These are phyloP conservation scores for Podospora appendiculata DNA, from an alignment of 495 filamentous ascomycete genomes.

Conservation along the genomic window DNA sequence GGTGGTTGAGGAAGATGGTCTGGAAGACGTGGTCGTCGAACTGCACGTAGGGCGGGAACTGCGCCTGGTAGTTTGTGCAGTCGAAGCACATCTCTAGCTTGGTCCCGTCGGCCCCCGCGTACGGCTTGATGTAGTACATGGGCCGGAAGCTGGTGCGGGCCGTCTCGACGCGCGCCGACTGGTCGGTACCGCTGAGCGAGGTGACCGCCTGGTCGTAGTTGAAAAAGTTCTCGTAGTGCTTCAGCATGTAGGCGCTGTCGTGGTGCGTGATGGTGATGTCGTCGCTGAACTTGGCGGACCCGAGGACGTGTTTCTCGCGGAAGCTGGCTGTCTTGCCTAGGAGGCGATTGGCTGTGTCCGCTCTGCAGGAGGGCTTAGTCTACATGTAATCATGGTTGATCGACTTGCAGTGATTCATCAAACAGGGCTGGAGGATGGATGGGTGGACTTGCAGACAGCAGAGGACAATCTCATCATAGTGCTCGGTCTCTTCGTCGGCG, in stretches of 20 bases:
- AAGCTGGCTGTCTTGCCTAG: conserved; percentile 54
- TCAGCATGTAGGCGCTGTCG: conserved; percentile 66
- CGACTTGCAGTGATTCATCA: neutral
- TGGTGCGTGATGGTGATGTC: conserved; percentile 80
- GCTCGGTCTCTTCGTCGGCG: conserved; percentile 23
- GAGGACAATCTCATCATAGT: conserved; percentile 66
- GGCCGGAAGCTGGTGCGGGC: conserved; percentile 46
- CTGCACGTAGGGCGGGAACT: conserved; percentile 50
- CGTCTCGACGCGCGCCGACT: conserved; percentile 21
- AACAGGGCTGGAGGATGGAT: neutral
- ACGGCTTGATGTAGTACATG: conserved; percentile 78
- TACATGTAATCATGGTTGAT: no score
- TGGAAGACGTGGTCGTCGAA: conserved; percentile 66
- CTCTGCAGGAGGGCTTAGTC: conserved; percentile 14
- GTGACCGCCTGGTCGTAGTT: conserved; percentile 25
- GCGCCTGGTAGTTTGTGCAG: conserved; percentile 76
- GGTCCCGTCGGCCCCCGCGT: conserved; percentile 52
- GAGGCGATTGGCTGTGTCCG: conserved; percentile 64
- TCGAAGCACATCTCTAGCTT: conserved; percentile 87
- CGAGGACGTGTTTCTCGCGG: conserved; percentile 60
- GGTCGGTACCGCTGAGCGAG: conserved; percentile 20
- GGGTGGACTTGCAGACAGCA: conserved; percentile 43
- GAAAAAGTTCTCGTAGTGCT: conserved; percentile 68
- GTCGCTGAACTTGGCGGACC: conserved; percentile 69
- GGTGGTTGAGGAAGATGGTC: conserved; percentile 73